Conservation (phyloP, 805 yeast species). For the Tetrapisispora namnaoensis region DNA sequence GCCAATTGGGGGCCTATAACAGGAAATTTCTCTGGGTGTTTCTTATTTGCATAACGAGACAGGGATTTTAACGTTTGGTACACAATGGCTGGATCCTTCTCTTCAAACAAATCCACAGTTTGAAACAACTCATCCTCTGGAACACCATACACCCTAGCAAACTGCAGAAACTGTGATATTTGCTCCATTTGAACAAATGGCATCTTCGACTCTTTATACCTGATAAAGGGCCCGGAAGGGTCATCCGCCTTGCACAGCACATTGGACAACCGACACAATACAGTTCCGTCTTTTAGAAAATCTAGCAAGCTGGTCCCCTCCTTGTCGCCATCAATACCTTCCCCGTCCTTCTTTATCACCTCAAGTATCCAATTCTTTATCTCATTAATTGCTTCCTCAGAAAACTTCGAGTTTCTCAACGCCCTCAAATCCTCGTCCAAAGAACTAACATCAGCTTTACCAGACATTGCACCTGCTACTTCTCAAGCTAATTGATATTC, state of each 20-base stretch:
- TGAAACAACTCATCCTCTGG: slow-evolving; percentile 77
- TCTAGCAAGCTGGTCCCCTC: slow-evolving; percentile 39
- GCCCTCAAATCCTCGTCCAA: slow-evolving; percentile 51
- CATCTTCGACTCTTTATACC: slow-evolving; percentile 53
- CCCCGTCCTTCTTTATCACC: slow-evolving; percentile 27
- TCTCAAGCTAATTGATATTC: background rate
- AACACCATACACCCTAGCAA: slow-evolving; percentile 55
- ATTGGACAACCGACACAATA: slow-evolving; percentile 36
- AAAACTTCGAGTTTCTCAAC: slow-evolving; percentile 46
- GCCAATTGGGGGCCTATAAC: slow-evolving; percentile 52
- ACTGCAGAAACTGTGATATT: slow-evolving; percentile 57
- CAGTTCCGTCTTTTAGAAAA: slow-evolving; percentile 50
- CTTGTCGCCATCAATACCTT: slow-evolving; percentile 3
- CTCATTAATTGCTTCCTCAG: slow-evolving; percentile 29
- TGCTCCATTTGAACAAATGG: slow-evolving; percentile 81
- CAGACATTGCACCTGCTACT: background rate
- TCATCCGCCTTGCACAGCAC: slow-evolving; percentile 35
- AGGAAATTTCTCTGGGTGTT: slow-evolving; percentile 39
- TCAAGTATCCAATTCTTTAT: slow-evolving; percentile 48
- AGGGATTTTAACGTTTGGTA: slow-evolving; percentile 64
- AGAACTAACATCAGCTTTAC: slow-evolving; percentile 40
- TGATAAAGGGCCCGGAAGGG: slow-evolving; percentile 25
- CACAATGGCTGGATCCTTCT: slow-evolving; percentile 68
- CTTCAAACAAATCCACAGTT: slow-evolving; percentile 65
- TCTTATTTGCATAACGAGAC: slow-evolving; percentile 54